These are phyloP conservation scores for Dioscorea cayenensis DNA, from an alignment of 116 monocot genomes.

Conservation along the genomic window DNA sequence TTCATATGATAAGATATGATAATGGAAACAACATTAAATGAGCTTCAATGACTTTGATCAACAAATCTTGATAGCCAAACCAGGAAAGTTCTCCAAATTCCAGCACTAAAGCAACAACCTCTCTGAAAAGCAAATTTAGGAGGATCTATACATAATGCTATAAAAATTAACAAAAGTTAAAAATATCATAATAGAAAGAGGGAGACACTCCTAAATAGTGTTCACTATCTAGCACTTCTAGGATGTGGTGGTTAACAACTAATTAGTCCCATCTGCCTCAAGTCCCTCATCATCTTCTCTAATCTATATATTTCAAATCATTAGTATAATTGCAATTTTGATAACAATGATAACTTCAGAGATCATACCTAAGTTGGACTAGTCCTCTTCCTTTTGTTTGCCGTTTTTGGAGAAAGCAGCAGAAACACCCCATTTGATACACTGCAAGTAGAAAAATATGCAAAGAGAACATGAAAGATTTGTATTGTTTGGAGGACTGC, in stretches of 20 bases:
- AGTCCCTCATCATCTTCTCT: slow-evolving; percentile 91
- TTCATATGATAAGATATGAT: background rate
- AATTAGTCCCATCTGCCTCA: slow-evolving; percentile 96
- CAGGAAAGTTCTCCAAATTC: slow-evolving; percentile 63
- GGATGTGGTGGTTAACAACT: slow-evolving; percentile 1
- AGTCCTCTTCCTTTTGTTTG: no score
- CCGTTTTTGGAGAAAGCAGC: no score
- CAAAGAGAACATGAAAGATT: no score
- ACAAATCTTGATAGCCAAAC: slow-evolving; percentile 70
- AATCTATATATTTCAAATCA: slow-evolving; percentile 26
- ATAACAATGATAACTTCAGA: background rate
- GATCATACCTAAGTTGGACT: no score
- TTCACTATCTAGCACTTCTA: no score
- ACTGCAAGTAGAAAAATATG: no score
- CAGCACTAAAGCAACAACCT: slow-evolving; percentile 74
- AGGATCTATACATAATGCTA: background rate
- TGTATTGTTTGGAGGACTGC: no score
- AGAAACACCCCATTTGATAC: no score
- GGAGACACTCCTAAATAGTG: slow-evolving; percentile 46
- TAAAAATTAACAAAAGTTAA: background rate
- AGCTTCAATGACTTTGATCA: slow-evolving; percentile 60
- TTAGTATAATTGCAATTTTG: background rate
- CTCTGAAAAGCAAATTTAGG: slow-evolving; percentile 29
- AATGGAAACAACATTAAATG: slow-evolving; percentile 31
- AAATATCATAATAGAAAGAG: background rate